A percentile compares a stretch with the other conserved stretches of the same genome.
phyloP scores from a whole-genome alignment of 2,329 filamentous ascomycete species.

The Epichloe elymi region DNA sequence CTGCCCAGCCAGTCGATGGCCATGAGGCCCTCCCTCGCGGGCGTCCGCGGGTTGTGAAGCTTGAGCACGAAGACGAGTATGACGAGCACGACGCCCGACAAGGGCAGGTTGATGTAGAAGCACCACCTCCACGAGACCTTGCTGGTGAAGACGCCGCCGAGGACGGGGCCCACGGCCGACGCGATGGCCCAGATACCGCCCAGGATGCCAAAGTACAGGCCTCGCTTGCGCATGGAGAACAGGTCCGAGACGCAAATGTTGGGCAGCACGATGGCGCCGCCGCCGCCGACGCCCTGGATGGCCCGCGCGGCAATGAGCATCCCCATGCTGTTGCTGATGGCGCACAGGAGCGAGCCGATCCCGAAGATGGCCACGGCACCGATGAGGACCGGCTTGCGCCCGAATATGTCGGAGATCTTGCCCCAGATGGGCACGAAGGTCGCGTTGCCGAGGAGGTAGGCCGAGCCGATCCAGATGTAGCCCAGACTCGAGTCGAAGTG shows the following conservation, averaged over 20 bases:
- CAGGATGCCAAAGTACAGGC: conserved; percentile 38
- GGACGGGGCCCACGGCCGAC: conserved; percentile 49
- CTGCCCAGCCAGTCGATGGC: conserved; percentile 48
- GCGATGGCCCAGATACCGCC: conserved; percentile 52
- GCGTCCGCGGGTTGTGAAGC: conserved; percentile 54
- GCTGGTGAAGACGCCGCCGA: conserved; percentile 56
- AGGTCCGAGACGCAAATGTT: conserved; percentile 46
- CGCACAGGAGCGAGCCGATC: conserved; percentile 41
- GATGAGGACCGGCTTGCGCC: conserved; percentile 41
- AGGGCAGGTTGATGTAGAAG: conserved; percentile 50
- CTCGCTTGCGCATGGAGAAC: conserved; percentile 37
- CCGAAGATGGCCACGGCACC: conserved; percentile 38
- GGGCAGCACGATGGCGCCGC: conserved; percentile 44
- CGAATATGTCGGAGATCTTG: conserved; percentile 45
- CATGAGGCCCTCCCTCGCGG: conserved; percentile 45
- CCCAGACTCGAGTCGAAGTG: conserved; percentile 54
- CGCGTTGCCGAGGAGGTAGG: conserved; percentile 59
- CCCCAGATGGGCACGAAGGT: conserved; percentile 58
- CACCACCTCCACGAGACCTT: conserved; percentile 57
- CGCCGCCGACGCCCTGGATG: conserved; percentile 43
- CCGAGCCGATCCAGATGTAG: conserved; percentile 66
- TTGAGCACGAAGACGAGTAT: conserved; percentile 50
- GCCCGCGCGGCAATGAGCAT: conserved; percentile 42
- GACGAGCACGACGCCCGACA: conserved; percentile 31
- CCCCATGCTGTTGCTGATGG: conserved; percentile 33